Evolutionary conservation across 1,284 basidiomycete genomes (phyloP).

Genomic region (Rhodotorula sp.): DNA sequence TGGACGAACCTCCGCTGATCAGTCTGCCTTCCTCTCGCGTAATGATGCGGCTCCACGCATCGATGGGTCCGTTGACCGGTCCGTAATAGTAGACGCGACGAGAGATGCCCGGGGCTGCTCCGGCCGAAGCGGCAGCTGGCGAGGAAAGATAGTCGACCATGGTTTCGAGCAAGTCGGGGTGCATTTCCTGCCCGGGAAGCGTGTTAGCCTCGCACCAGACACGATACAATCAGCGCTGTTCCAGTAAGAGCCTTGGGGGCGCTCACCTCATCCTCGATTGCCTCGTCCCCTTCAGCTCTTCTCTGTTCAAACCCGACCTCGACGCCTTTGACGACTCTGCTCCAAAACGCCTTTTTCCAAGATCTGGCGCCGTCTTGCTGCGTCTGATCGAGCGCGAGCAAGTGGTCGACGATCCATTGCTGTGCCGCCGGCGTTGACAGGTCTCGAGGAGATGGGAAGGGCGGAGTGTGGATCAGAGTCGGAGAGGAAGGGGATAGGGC

Average conservation of each 20-base stretch:
- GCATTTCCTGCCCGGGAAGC: slow-evolving; percentile 20
- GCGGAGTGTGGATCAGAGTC: slow-evolving; percentile 21
- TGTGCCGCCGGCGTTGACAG: slow-evolving; percentile 22
- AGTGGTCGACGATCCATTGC: slow-evolving; percentile 24
- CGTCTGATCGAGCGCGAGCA: not conserved
- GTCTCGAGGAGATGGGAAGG: slow-evolving; percentile 9
- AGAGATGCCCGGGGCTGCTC: not conserved
- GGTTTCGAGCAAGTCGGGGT: slow-evolving; percentile 28
- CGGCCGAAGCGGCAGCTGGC: not conserved
- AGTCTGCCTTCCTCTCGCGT: slow-evolving; percentile 33
- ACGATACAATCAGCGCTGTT: too few relatives aligned
- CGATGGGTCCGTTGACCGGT: not conserved
- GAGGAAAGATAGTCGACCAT: slow-evolving; percentile 28
- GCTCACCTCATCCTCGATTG: slow-evolving; percentile 36
- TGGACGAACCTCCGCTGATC: slow-evolving; percentile 31
- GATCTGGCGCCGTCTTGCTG: not conserved
- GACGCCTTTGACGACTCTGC: slow-evolving; percentile 25
- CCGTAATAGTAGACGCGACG: slow-evolving; percentile 33
- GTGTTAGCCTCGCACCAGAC: not conserved
- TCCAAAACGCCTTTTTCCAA: slow-evolving; percentile 37
- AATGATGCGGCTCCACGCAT: slow-evolving; percentile 17
- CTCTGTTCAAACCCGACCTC: slow-evolving; percentile 30
- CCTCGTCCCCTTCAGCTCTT: not conserved
- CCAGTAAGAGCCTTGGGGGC: not conserved
- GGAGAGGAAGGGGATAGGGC: slow-evolving; percentile 28